Base-by-base conservation (phyloP, 2,329 filamentous ascomycete genomes). In the Penicillium decumbens region DNA sequence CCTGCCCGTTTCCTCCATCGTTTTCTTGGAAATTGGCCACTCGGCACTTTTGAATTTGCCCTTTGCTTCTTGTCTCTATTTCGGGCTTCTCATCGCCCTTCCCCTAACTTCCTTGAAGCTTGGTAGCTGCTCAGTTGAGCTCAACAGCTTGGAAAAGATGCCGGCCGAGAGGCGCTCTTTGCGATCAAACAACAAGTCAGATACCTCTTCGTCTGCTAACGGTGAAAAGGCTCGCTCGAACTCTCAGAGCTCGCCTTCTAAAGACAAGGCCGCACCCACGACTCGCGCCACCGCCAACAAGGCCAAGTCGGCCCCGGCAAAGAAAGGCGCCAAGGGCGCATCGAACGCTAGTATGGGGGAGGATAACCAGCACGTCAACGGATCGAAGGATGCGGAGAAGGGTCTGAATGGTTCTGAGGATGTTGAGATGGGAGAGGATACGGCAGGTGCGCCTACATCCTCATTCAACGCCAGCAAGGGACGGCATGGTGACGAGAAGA, bases 401-500 rank as follows among this genome's bases (percentile, higher is more conserved):
- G 80, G 83, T 61, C 73, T 82, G 63, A 76, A 81, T 76, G 70
- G 81, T 58, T 81, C 80, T 55, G 80, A 86, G 62, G 85, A 89
- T 69, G 78, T 83, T 63, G 84, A 88, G 65, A 86, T 85, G 81
- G 84, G 81, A 68, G 83, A 86, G 66, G 79, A 81, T 71, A 73
- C 72, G 65, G 69, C 74, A 62, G 78, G 79, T 68, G 68, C 67
- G 64, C 68, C 73, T 75, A 65, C 73, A 66, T 72, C 71, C 62
- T 69, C 67, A 63, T 65, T 78, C 63, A 87, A 87, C 75, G 73
- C 68, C 61, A 72, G 75, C 64, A 85, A 84, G 73, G 80, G 79
- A 62, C 85, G 85, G 75, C 83, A 89, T 65, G 84, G 80, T 64
- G 85, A 88, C 61, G 84, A 76, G 62, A 85, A 89, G 75, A 89